Evolutionary conservation across 2,329 filamentous ascomycete genomes (phyloP), one percentile per base, ranked within the genome.

Genomic region (Gaeumannomyces sp.): DNA sequence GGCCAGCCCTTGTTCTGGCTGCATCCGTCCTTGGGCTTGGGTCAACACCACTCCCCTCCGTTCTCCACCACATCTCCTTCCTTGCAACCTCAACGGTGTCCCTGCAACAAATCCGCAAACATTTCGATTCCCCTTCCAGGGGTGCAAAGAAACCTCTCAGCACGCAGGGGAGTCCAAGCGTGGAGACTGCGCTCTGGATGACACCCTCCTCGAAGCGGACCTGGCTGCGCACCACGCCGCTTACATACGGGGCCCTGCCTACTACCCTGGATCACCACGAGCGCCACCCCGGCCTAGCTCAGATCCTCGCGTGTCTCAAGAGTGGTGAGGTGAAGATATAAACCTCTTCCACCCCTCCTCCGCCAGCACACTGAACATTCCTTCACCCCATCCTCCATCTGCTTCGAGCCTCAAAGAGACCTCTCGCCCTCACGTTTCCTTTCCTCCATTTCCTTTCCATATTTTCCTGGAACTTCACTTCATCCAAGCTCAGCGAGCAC

Each of bases 401-500:
- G 38, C 38, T 22, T 59, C 29, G n/a, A 59, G 57, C 28, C 57
- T 28, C 27, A 28, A 25, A 28, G 56, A 58, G 56, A 58, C 56
- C 11, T 58, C 56, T 19, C 57, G n/a, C 3, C 57, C 57, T 22
- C 25, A 14, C 25, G 3, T 28, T 28, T 59, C 28, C 28, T 59
- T 59, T 29, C 6, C 16, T 59, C 19, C 25, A 28, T 59, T 59
- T 59, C 57, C 28, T 59, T 59, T 59, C 8, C 28, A 19, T 59
- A 14, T 28, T 58, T 58, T 6, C 25, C 29, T 22, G 25, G 27
- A 27, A 16, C 13, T 16, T 50, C 50, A 50, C 60, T 62, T 62
- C 38, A 22, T 25, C 60, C 38, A 45, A 27, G 60, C 60, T 62
- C 60, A 53, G 60, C n/a, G 27, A 62, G 60, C 60, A 38, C 35